These are phyloP conservation scores for Heracleum sosnowskyi DNA, from an alignment of 129 eudicot species.

Conservation along the genomic window DNA sequence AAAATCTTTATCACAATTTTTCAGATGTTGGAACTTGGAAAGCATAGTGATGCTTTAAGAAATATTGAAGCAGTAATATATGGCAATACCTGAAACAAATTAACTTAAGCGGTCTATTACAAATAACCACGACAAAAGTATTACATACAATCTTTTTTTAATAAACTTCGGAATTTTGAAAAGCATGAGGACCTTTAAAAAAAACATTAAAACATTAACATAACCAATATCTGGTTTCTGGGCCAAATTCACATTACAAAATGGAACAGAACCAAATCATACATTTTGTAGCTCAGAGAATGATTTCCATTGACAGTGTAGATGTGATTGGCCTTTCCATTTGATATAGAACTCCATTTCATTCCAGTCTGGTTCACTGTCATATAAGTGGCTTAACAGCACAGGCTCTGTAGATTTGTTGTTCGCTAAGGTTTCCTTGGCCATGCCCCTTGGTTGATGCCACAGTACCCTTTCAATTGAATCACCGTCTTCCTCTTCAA, in stretches of 20 bases:
- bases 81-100: constrained; percentile 12
- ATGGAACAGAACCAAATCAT: constrained; percentile 15
- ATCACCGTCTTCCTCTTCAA: constrained; percentile 92
- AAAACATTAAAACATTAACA: neutral
- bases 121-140: neutral
- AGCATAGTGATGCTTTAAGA: neutral
- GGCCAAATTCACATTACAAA: neutral
- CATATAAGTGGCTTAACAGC: constrained; percentile 67
- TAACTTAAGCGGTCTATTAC: neutral
- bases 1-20: neutral
- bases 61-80: neutral
- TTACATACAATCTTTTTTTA: neutral
- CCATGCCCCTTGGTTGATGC: constrained; percentile 97
- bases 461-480: constrained; percentile 89
- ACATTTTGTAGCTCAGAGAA: constrained; percentile 86
- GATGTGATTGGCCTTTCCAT: constrained; percentile 99
- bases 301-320: constrained; percentile 97
- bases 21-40: neutral
- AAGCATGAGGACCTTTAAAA: neutral
- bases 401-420: constrained; percentile 71
- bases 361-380: constrained; percentile 84
- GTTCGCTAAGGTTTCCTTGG: constrained; percentile 69
- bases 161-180: neutral
- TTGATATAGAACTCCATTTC: constrained; percentile 79
- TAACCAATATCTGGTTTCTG: neutral